phyloP scores from a whole-genome alignment of 768 basidiomycete genomes.

The Trametes cubensis region DNA sequence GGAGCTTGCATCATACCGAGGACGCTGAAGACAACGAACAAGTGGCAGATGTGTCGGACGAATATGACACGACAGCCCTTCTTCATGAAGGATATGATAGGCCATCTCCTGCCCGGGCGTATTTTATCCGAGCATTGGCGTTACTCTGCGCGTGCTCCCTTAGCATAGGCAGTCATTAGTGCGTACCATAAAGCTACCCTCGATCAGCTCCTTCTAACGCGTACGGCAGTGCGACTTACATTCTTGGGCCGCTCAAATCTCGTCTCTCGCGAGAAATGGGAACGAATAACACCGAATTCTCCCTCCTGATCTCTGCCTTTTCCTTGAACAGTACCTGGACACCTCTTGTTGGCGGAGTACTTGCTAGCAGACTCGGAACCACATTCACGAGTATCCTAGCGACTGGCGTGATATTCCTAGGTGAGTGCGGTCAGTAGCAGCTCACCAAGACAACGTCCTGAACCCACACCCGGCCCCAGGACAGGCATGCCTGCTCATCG shows the following conservation, averaged over 20 bases:
- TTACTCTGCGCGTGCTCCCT: conserved; percentile 73
- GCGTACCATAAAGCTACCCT: conserved; percentile 28
- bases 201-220: neutral
- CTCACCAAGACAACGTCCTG: neutral
- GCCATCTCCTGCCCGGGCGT: conserved; percentile 35
- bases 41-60: neutral
- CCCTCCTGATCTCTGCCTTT: conserved; percentile 74
- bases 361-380: conserved; percentile 72
- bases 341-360: conserved; percentile 74
- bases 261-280: conserved; percentile 68
- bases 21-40: neutral
- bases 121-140: conserved; percentile 59
- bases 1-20: neutral
- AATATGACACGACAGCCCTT: neutral
- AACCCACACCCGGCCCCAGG: conserved; percentile 47
- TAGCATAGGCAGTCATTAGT: conserved; percentile 81
- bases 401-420: conserved; percentile 69
- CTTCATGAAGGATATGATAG: neutral
- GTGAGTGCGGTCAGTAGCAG: conserved; percentile 35
- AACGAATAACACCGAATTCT: conserved; percentile 77
- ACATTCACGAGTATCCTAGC: conserved; percentile 72
- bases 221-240: conserved; percentile 60
- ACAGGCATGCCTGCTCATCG: conserved; percentile 65
- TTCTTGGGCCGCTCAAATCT: conserved; percentile 79
- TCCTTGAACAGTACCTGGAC: conserved; percentile 79